Base-by-base conservation (phyloP, 257 asterid species). In the Verbascum thapsus region DNA sequence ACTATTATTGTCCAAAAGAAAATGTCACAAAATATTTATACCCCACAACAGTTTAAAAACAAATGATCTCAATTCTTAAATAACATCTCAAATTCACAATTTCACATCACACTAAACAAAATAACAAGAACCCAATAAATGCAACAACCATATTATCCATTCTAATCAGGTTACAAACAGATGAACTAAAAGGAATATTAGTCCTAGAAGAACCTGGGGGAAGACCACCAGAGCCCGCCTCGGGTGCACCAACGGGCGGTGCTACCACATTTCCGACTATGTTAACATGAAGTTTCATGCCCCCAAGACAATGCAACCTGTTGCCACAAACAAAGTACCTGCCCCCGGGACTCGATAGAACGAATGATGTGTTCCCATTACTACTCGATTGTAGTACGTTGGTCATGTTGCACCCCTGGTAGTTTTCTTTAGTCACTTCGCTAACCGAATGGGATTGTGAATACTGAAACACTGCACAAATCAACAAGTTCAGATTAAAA, bases 271-370 rank as follows among this genome's bases (percentile, higher is more conserved):
- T 41, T 0, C 35, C 66, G 1, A 51, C 63, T 1, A 85, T 85
- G 16, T 59, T 57, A 3, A 76, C 94, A 8, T 76, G 95, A 56
- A 90, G 84, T 35, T 90, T 90, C 98, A 85, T 80, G 47, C 98
- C 98, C 1, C 85, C 94, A 8, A 88, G 82, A 48, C 98, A 90
- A 60, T 88, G 86, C 68, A 90, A 34, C 71, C 78, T 80, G 43
- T 85, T 85, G 15, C 95, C 94, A 45, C 95, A 83, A 8, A 81
- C 64, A 15, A 83, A 88, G 62, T 72, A 88, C 64, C 83, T 79
- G 6, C 85, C 88, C 1, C 91, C 96, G 0, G 86, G 77, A 10
- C 23, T 41, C 1, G 85, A 70, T 58, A 88, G 64, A 9, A 76
- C 62, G 22, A 77, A 41, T 0, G 89, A 5, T 30, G 96, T 65